Percentiles rank a stretch among this genome's conserved stretches.
Conservation (phyloP, 805 yeast genomes). For the Metschnikowia lochheadii region DNA sequence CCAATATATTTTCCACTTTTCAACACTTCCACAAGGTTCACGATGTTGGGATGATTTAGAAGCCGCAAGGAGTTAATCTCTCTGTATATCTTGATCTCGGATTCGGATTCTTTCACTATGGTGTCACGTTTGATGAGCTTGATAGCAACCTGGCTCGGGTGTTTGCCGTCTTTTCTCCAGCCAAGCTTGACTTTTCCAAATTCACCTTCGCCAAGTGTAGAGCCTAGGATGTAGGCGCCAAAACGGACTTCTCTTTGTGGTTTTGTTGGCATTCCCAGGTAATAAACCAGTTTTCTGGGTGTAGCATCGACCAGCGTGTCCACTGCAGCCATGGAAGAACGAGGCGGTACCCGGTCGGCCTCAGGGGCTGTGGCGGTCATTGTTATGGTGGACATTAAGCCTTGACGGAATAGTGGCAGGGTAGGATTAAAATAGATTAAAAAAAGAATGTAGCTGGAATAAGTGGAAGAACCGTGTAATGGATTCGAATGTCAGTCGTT, state of each 20-base stretch:
- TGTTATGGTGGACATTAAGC: slow-evolving; percentile 2
- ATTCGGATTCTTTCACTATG: slow-evolving; percentile 79
- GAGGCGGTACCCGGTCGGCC: slow-evolving; percentile 1
- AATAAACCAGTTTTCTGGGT: background rate
- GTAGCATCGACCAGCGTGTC: background rate
- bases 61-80: slow-evolving; percentile 88
- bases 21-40: slow-evolving; percentile 84
- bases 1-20: slow-evolving; percentile 95
- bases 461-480: background rate
- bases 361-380: slow-evolving; percentile 3
- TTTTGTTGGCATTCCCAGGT: background rate
- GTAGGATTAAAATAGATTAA: background rate
- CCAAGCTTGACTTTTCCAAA: slow-evolving; percentile 97
- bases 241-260: slow-evolving; percentile 68
- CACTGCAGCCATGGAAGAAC: slow-evolving; percentile 1
- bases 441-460: background rate
- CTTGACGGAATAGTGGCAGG: background rate
- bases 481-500: background rate
- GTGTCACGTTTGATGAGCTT: slow-evolving; percentile 86
- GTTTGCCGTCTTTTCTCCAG: slow-evolving; percentile 82
- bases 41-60: slow-evolving; percentile 90
- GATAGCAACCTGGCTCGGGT: slow-evolving; percentile 85
- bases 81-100: slow-evolving; percentile 84
- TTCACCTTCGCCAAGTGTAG: slow-evolving; percentile 96
- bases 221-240: slow-evolving; percentile 86